Evolutionary conservation across 2,329 filamentous ascomycete genomes (phyloP).

Genomic region (Neurospora sp.): DNA sequence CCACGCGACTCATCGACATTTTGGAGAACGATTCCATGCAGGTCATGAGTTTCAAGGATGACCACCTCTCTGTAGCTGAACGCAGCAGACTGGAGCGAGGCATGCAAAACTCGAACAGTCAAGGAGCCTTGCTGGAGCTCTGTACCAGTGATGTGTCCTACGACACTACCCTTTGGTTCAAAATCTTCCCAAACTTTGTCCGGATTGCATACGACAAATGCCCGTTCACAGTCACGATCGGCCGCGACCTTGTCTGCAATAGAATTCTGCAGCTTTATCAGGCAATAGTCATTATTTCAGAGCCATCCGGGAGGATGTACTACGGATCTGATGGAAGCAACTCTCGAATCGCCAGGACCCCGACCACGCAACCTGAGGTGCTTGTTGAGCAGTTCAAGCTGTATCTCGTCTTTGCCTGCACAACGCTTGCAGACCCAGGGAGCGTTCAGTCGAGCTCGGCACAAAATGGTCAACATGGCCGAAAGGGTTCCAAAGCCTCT

Average conservation of each 20-base stretch:
- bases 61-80: conserved; percentile 84
- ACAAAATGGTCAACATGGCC: conserved; percentile 60
- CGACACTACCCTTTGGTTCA: conserved; percentile 93
- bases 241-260: conserved; percentile 85
- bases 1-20: conserved; percentile 74
- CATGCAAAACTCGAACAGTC: conserved; percentile 71
- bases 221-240: conserved; percentile 81
- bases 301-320: conserved; percentile 56
- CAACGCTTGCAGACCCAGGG: conserved; percentile 79
- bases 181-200: conserved; percentile 92
- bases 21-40: conserved; percentile 81
- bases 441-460: conserved; percentile 46
- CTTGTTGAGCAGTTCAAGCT: conserved; percentile 97
- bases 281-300: conserved; percentile 68
- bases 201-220: conserved; percentile 85
- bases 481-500: conserved; percentile 67
- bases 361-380: conserved; percentile 70
- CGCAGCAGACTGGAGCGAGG: conserved; percentile 85
- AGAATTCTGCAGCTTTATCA: conserved; percentile 89
- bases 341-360: conserved; percentile 42
- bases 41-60: conserved; percentile 87
- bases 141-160: conserved; percentile 94
- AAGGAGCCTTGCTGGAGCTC: conserved; percentile 82
- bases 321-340: conserved; percentile 52
- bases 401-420: conserved; percentile 94